Conservation (phyloP, 176 grass and related monocot species). For the Miscanthus lutarioriparius region DNA sequence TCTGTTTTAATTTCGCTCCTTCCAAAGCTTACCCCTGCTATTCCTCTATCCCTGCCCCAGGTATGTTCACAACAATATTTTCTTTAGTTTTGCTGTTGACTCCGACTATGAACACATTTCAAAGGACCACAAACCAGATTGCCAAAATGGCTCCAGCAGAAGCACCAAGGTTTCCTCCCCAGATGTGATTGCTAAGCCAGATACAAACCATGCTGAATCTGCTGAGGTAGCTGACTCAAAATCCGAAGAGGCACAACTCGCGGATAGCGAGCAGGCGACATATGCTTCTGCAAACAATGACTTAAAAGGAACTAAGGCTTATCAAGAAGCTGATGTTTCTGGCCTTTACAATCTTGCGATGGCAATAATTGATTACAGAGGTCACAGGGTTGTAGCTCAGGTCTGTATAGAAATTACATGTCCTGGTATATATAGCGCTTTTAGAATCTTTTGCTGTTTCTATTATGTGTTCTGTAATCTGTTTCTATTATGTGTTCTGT, state of each 20-base stretch:
- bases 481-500: not conserved
- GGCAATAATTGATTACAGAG: slow-evolving; percentile 98
- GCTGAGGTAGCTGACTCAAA: slow-evolving; percentile 16
- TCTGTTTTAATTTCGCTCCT: not conserved
- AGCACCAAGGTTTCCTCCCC: slow-evolving; percentile 21
- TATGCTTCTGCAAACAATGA: slow-evolving; percentile 99
- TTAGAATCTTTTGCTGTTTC: slow-evolving; percentile 11
- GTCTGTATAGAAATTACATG: slow-evolving; percentile 38
- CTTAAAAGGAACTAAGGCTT: slow-evolving; percentile 95
- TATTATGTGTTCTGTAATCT: not conserved
- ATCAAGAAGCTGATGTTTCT: slow-evolving; percentile 94
- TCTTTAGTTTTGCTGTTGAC: slow-evolving; percentile 98
- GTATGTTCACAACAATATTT: slow-evolving; percentile 99
- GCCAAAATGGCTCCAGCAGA: slow-evolving; percentile 36
- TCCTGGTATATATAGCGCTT: not conserved
- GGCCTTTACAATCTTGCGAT: slow-evolving; percentile 99
- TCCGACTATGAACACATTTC: slow-evolving; percentile 75
- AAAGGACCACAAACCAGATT: slow-evolving; percentile 55
- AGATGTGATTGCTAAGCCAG: slow-evolving; percentile 34
- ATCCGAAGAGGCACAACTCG: slow-evolving; percentile 70
- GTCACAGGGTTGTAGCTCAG: slow-evolving; percentile 97
- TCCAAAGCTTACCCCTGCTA: slow-evolving; percentile 35
- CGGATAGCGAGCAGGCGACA: slow-evolving; percentile 92
- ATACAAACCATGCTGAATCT: slow-evolving; percentile 14
- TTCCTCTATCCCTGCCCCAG: slow-evolving; percentile 43